A percentile compares a stretch with the other conserved stretches of the same genome.
Conservation (phyloP, 164 flowering plant genomes). For the Chimonanthus praecox region DNA sequence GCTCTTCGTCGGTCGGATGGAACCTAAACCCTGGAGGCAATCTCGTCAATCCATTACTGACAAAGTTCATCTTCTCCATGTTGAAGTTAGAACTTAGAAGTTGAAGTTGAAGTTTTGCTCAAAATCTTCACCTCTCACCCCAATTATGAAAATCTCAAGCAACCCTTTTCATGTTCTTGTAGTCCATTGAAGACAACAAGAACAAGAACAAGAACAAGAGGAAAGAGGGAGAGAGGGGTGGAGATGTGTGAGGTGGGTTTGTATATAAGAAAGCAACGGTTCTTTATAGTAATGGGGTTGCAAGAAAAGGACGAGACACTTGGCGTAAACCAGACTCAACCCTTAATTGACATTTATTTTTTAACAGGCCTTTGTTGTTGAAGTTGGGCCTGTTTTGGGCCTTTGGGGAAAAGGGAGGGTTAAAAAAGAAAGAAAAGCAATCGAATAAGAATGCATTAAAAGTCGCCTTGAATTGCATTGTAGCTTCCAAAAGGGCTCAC, state of each 20-base stretch:
- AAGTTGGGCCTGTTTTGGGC: no score
- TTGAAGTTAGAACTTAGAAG: background rate
- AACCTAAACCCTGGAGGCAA: constrained; percentile 85
- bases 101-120: background rate
- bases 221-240: background rate
- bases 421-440: no score
- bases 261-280: constrained; percentile 3
- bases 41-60: constrained; percentile 39
- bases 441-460: no score
- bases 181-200: background rate
- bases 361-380: background rate
- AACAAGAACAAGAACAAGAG: background rate
- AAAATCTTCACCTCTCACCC: background rate
- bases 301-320: constrained; percentile 22
- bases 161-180: background rate
- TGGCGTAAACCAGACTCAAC: constrained; percentile 56
- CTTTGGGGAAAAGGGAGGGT: no score
- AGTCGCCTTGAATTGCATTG: no score
- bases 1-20: constrained; percentile 87
- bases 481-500: no score
- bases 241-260: constrained; percentile 1
- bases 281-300: constrained; percentile 33
- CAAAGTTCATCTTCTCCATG: constrained; percentile 44
- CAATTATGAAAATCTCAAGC: background rate
- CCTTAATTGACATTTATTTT: constrained; percentile 18